phyloP scores from a whole-genome alignment of 371 early-diverging fungal genomes.

The Mortierella sp. region DNA sequence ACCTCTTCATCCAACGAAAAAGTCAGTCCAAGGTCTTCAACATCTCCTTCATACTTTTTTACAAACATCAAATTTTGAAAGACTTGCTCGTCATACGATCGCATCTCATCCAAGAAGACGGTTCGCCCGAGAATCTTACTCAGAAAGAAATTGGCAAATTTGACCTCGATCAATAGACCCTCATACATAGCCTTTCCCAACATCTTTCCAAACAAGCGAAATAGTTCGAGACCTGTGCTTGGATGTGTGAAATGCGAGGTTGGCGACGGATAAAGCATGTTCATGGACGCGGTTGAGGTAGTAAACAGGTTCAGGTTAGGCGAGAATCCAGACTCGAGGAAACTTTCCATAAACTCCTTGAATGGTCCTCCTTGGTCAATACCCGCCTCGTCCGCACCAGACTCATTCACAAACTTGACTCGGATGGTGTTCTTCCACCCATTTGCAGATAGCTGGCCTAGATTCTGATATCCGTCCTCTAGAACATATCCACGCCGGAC shows the following conservation, averaged over 20 bases:
- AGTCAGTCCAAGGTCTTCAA: slow-evolving; percentile 75
- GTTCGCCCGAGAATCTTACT: slow-evolving; percentile 83
- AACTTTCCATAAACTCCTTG: slow-evolving; percentile 91
- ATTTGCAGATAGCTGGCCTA: slow-evolving; percentile 64
- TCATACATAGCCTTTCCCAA: slow-evolving; percentile 94
- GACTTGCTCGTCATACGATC: slow-evolving; percentile 84
- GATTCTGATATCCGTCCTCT: slow-evolving; percentile 82
- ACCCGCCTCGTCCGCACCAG: slow-evolving; percentile 87
- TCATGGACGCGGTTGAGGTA: slow-evolving; percentile 67
- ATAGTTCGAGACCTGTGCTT: slow-evolving; percentile 65
- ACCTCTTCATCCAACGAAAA: slow-evolving; percentile 77
- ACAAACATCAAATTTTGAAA: slow-evolving; percentile 84
- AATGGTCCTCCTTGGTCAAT: slow-evolving; percentile 96
- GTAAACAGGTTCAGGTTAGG: slow-evolving; percentile 79
- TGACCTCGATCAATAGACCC: slow-evolving; percentile 87
- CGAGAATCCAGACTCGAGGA: slow-evolving; percentile 84
- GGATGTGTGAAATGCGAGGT: slow-evolving; percentile 62
- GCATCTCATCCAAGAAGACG: slow-evolving; percentile 85
- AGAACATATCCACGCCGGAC: slow-evolving; percentile 82
- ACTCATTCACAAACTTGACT: slow-evolving; percentile 86
- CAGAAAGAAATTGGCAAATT: slow-evolving; percentile 90
- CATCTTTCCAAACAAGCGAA: slow-evolving; percentile 88
- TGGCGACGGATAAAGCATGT: slow-evolving; percentile 79
- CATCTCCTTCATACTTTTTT: slow-evolving; percentile 81
- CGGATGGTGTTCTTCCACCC: slow-evolving; percentile 81